Conservation (phyloP, 768 basidiomycete genomes). For the Ramaria sp. region DNA sequence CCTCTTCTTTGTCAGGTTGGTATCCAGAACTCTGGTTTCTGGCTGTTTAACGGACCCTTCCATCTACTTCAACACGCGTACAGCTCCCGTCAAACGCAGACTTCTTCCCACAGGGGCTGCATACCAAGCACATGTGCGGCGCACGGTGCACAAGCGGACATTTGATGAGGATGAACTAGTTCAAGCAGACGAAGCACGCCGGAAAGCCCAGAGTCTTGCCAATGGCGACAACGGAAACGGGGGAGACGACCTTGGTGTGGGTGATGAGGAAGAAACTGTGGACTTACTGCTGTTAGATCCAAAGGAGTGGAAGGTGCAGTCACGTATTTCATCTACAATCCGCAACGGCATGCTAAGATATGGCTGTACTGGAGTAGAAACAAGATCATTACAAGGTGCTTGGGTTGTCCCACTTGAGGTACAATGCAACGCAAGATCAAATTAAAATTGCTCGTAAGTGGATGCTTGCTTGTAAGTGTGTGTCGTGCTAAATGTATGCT, state of each 20-base stretch:
- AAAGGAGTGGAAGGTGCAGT: conserved; percentile 90
- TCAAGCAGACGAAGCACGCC: conserved; percentile 41
- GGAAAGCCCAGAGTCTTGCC: conserved; percentile 31
- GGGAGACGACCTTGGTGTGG: conserved; percentile 86
- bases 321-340: not conserved
- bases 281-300: conserved; percentile 73
- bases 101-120: conserved; percentile 83
- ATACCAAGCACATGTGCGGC: conserved; percentile 72
- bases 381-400: conserved; percentile 98
- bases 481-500: not conserved
- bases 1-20: conserved; percentile 24
- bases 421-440: conserved; percentile 78
- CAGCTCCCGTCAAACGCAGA: conserved; percentile 33
- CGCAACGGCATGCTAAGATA: not conserved
- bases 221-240: conserved; percentile 34
- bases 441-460: conserved; percentile 92
- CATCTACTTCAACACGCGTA: conserved; percentile 7
- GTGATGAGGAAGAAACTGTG: conserved; percentile 74
- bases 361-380: conserved; percentile 42
- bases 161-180: conserved; percentile 77
- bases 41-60: conserved; percentile 10
- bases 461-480: conserved; percentile 1
- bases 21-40: conserved; percentile 1
- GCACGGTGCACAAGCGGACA: conserved; percentile 62
- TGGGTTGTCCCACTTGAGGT: conserved; percentile 83